Conservation (phyloP, 2,329 filamentous ascomycete species). For the Pseudogymnoascus sp. region DNA sequence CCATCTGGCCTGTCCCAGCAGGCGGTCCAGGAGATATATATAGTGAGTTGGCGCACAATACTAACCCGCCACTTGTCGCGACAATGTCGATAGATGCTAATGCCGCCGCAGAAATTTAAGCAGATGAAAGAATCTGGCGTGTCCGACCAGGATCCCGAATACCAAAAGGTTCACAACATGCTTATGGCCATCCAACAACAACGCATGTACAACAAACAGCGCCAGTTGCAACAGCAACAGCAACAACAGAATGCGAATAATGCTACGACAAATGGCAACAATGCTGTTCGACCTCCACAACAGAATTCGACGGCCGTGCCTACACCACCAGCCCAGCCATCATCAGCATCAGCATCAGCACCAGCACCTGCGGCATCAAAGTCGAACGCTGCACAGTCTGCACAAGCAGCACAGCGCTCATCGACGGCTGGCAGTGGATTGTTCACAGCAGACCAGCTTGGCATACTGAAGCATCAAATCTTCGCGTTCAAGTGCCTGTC, state of each 20-base stretch:
- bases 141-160: constrained; percentile 76
- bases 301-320: constrained; percentile 26
- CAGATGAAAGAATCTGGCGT: constrained; percentile 84
- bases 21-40: constrained; percentile 67
- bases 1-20: constrained; percentile 63
- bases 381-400: constrained; percentile 20
- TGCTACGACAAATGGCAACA: constrained; percentile 48
- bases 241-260: constrained; percentile 49
- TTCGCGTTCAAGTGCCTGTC: constrained; percentile 83
- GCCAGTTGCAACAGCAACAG: constrained; percentile 50
- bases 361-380: constrained; percentile 21
- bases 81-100: constrained; percentile 25
- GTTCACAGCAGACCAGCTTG: constrained; percentile 73
- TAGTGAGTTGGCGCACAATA: constrained; percentile 42
- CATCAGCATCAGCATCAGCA: constrained; percentile 19
- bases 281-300: constrained; percentile 38
- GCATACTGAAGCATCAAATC: constrained; percentile 76
- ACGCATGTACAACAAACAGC: constrained; percentile 28
- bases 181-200: constrained; percentile 65
- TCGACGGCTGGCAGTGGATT: constrained; percentile 39
- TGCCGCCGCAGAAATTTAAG: constrained; percentile 63
- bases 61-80: constrained; percentile 13
- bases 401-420: constrained; percentile 19
- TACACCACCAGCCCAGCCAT: constrained; percentile 16
- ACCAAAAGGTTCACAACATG: constrained; percentile 71